Conservation (phyloP, 305 asterid genomes). For the Ilex paraguariensis region DNA sequence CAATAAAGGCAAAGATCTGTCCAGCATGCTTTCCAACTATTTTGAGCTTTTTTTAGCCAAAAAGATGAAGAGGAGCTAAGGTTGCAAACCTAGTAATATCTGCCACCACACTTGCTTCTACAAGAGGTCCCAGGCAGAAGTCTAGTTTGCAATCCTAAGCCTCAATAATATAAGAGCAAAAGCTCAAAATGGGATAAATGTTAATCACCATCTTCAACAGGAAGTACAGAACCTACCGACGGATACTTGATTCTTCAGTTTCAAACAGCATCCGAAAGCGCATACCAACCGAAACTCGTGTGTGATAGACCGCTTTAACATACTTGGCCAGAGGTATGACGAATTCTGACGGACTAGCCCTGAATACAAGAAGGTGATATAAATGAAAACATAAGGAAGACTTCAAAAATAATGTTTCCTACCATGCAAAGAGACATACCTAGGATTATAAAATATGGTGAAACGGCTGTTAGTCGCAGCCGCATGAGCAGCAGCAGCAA, state of each 20-base stretch:
- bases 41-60: too few relatives aligned
- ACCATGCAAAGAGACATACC: conserved; percentile 35
- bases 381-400: conserved; percentile 6
- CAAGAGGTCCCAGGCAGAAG: neutral
- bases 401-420: neutral
- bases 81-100: neutral
- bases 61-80: neutral
- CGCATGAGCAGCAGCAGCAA: conserved; percentile 98
- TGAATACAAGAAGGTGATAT: conserved; percentile 19
- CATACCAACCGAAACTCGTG: conserved; percentile 83
- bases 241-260: conserved; percentile 83
- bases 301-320: conserved; percentile 75
- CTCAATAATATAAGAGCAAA: neutral
- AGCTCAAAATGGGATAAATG: neutral
- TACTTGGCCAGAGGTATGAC: conserved; percentile 77
- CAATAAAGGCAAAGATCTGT: too few relatives aligned
- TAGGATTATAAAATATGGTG: conserved; percentile 89
- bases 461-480: conserved; percentile 94
- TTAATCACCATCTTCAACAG: neutral
- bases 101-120: neutral
- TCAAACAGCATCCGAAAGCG: conserved; percentile 87
- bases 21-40: too few relatives aligned
- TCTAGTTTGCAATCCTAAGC: too few relatives aligned
- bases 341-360: conserved; percentile 85
- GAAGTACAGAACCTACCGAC: conserved; percentile 44